Conservation (phyloP, 805 yeast genomes). For the Henningerozyma blattae region DNA sequence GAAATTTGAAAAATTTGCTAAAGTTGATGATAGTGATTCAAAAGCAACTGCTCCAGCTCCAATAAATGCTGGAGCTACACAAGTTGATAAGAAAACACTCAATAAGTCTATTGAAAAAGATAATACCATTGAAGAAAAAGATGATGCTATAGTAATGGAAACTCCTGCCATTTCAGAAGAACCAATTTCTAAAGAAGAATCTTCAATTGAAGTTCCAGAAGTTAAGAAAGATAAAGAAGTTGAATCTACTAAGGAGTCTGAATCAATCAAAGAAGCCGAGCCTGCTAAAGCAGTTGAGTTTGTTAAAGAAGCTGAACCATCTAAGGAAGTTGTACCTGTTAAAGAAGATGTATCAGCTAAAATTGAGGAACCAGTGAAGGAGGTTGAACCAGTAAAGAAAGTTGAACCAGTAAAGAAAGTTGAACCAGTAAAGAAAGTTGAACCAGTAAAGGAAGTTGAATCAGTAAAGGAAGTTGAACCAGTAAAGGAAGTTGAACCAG, state of each 20-base stretch:
- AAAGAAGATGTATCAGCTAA: conserved; percentile 4
- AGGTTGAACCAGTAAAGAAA: conserved; percentile 3
- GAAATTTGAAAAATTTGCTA: conserved; percentile 23
- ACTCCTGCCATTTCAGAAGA: conserved; percentile 1
- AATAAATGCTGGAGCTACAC: neutral
- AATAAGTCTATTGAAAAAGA: neutral
- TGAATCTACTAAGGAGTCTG: neutral
- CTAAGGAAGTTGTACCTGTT: too few species aligned
- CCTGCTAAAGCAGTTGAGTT: conserved; percentile 3
- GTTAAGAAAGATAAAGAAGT: conserved; percentile 1
- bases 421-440: conserved; percentile 3
- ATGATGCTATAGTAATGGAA: neutral
- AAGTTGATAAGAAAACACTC: neutral
- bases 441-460: conserved; percentile 4
- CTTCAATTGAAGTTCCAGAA: conserved; percentile 1
- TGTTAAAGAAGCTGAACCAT: neutral
- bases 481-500: conserved; percentile 3
- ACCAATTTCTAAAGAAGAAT: conserved; percentile 2
- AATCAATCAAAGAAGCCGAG: neutral
- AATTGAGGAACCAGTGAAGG: conserved; percentile 4
- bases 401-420: conserved; percentile 5
- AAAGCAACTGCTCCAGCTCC: too few species aligned
- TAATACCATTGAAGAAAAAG: neutral
- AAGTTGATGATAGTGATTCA: neutral
- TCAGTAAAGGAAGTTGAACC: conserved; percentile 2